Evolutionary conservation across 2,329 filamentous ascomycete genomes (phyloP).

Genomic region (Paraconiothyrium brasiliense): DNA sequence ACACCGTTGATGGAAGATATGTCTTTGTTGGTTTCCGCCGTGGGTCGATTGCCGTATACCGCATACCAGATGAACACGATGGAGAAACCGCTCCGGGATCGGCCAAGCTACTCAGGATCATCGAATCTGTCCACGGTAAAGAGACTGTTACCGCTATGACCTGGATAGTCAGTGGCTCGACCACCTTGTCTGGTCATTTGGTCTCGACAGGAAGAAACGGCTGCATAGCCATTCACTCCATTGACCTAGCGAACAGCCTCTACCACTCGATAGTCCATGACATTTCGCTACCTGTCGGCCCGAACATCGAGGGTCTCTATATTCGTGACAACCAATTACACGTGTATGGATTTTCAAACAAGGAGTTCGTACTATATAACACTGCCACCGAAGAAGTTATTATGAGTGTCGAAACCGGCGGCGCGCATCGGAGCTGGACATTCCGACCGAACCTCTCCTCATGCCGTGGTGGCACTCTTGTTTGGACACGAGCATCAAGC

Average conservation of each 20-base stretch:
- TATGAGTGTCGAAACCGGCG: constrained; percentile 80
- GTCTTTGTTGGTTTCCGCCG: constrained; percentile 65
- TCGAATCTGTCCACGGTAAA: constrained; percentile 54
- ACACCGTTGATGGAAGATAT: constrained; percentile 28
- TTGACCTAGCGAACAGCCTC: constrained; percentile 36
- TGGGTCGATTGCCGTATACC: constrained; percentile 63
- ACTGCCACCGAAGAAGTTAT: constrained; percentile 75
- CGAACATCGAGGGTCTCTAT: constrained; percentile 78
- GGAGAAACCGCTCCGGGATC: neutral
- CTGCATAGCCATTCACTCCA: constrained; percentile 71
- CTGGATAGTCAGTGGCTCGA: constrained; percentile 44
- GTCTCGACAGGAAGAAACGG: constrained; percentile 82
- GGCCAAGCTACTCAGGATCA: constrained; percentile 26
- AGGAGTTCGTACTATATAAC: constrained; percentile 83
- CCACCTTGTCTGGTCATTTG: constrained; percentile 59
- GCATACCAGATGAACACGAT: constrained; percentile 23
- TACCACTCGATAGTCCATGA: constrained; percentile 67
- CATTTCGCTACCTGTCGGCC: constrained; percentile 74
- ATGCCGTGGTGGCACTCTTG: constrained; percentile 63
- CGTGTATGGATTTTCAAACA: constrained; percentile 83
- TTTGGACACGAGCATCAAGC: constrained; percentile 76
- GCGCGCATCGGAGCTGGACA: constrained; percentile 80
- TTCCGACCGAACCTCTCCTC: constrained; percentile 51
- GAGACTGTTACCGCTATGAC: constrained; percentile 76
- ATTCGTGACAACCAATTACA: constrained; percentile 67